phyloP scores from a whole-genome alignment of 257 asterid genomes.

The Solanum gandarillasii region DNA sequence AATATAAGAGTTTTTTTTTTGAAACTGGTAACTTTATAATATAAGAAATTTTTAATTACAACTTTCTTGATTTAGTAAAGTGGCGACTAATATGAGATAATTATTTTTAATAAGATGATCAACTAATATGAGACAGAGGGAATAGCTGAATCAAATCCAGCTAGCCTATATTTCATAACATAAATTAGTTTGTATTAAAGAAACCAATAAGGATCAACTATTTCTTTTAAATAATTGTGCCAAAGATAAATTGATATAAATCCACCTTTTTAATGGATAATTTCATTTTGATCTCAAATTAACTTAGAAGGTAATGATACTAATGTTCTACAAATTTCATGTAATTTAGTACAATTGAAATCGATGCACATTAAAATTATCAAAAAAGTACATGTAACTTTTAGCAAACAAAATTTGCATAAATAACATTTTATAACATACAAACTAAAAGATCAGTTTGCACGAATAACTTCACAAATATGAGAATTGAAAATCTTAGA shows the following conservation, averaged over 20 bases:
- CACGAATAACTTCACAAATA: not conserved
- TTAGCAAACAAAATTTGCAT: not conserved
- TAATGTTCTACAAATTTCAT: not conserved
- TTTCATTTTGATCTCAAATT: not conserved
- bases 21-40: too few relatives aligned
- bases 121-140: too few relatives aligned
- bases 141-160: not conserved
- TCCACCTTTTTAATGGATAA: not conserved
- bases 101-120: too few relatives aligned
- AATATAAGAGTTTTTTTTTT: too few relatives aligned
- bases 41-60: too few relatives aligned
- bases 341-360: not conserved
- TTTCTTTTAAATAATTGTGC: too few relatives aligned
- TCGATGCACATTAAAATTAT: not conserved
- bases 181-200: not conserved
- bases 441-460: not conserved
- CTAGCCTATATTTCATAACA: not conserved
- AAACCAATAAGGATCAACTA: not conserved
- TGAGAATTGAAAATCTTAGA: not conserved
- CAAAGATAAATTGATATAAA: too few relatives aligned
- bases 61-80: too few relatives aligned
- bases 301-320: not conserved
- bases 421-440: too few relatives aligned
- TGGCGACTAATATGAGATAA: too few relatives aligned
- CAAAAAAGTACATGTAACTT: not conserved